Evolutionary conservation across 805 yeast species (phyloP), one percentile per base, ranked within the genome.

Genomic region (Isabelozyma pseudorhagii): DNA sequence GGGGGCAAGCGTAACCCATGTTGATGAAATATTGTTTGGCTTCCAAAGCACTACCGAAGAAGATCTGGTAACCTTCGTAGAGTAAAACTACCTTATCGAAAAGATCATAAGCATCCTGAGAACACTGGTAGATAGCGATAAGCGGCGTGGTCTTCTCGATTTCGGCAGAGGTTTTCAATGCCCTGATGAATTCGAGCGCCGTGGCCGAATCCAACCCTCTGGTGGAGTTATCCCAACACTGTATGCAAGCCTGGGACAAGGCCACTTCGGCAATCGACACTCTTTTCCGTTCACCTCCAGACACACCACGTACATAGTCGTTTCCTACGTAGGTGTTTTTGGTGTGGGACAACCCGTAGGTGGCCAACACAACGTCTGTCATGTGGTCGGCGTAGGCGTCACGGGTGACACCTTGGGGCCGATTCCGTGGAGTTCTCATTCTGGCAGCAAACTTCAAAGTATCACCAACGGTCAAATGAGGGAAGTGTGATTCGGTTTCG

Each of bases 221-320:
- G 14, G 89, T 84, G 21, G 87, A 84, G 57, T 83, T 84, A 68
- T 83, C 89, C 80, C 84, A 83, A 54, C 86, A 81, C 55, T 74
- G 82, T 18, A 82, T 70, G 6, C 80, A 69, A 8, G 80, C 83
- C 47, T 79, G 72, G 59, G 78, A 70, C 31, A 79, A 74, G 57
- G 80, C 74, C 3, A 81, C 86, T 64, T 84, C 89, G 3, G 85
- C 88, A 56, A 84, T 78, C 4, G 87, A 82, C 21, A 83, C 87
- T 70, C 89, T 80, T 68, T 84, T 84, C 57, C 89, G 71, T 68
- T 84, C 87, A 68, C 89, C 89, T 60, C 89, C 89, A 36, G 87
- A 82, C 43, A 84, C 82, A 66, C 89, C 89, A 64, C 87, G 75
- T 14, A 84, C 81, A 49, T 78, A 80, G 62, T 84, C 88, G 56